A percentile compares a stretch with the other conserved stretches of the same genome.
These are phyloP conservation scores for Russula dissimulans DNA, from an alignment of 768 basidiomycete genomes.

Conservation along the genomic window DNA sequence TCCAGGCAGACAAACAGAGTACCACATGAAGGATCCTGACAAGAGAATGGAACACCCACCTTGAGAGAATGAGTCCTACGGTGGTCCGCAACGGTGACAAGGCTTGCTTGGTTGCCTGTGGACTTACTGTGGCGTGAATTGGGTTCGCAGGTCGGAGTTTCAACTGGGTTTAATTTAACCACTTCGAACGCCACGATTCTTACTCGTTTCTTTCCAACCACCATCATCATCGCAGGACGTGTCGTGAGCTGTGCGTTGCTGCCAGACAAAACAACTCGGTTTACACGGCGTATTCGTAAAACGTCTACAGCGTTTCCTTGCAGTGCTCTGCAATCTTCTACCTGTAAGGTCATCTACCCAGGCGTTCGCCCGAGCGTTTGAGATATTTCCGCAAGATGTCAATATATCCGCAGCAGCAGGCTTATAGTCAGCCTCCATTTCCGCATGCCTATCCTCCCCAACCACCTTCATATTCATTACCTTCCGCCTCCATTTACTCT, in stretches of 20 bases:
- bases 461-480: constrained; percentile 41
- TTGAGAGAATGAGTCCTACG: constrained; percentile 26
- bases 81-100: constrained; percentile 23
- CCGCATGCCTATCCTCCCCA: constrained; percentile 25
- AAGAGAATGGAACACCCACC: constrained; percentile 23
- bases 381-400: constrained; percentile 37
- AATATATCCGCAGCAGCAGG: constrained; percentile 44
- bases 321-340: constrained; percentile 6
- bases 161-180: constrained; percentile 2
- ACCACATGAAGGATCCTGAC: background rate
- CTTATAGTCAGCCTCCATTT: constrained; percentile 41
- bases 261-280: constrained; percentile 13
- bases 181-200: background rate
- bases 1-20: background rate
- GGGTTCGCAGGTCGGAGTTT: constrained; percentile 18
- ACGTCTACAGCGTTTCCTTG: background rate
- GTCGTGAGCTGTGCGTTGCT: constrained; percentile 18
- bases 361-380: constrained; percentile 12
- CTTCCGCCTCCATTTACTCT: constrained; percentile 35
- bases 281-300: constrained; percentile 15
- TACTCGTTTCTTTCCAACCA: constrained; percentile 19
- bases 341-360: constrained; percentile 16
- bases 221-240: constrained; percentile 18
- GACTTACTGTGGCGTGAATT: constrained; percentile 20
- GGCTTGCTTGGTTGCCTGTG: constrained; percentile 11